phyloP scores from a whole-genome alignment of 345 rosid genomes.

The Reutealis trisperma region DNA sequence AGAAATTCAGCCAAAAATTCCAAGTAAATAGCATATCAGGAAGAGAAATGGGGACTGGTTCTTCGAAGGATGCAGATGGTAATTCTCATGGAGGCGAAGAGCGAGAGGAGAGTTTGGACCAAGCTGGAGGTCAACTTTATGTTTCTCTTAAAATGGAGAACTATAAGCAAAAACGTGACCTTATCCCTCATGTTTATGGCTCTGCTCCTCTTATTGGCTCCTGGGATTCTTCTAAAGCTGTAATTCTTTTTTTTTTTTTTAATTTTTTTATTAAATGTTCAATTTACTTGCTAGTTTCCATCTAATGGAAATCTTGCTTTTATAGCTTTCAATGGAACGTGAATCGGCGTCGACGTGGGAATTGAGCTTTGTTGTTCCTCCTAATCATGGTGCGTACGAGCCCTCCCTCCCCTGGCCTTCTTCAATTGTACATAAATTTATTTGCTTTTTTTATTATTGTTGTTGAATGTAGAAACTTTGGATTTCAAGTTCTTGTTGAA shows the following conservation, averaged over 20 bases:
- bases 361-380: constrained; percentile 91
- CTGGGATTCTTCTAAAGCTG: constrained; percentile 95
- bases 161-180: constrained; percentile 72
- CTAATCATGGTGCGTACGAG: constrained; percentile 71
- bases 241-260: constrained; percentile 24
- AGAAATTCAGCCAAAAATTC: too few relatives aligned
- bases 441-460: too few relatives aligned
- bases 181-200: constrained; percentile 91
- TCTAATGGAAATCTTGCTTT: too few relatives aligned
- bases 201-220: constrained; percentile 90
- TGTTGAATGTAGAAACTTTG: constrained; percentile 66
- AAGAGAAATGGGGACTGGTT: constrained; percentile 64
- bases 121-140: constrained; percentile 81
- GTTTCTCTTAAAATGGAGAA: constrained; percentile 91
- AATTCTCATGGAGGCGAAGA: constrained; percentile 38
- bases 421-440: too few relatives aligned
- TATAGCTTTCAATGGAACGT: constrained; percentile 81
- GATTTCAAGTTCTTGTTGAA: constrained; percentile 98
- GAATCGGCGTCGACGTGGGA: constrained; percentile 94
- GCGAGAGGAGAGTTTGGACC: constrained; percentile 58
- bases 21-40: too few relatives aligned
- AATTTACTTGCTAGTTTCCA: background rate
- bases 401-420: background rate
- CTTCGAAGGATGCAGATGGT: constrained; percentile 65
- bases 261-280: background rate